Evolutionary conservation across 2,329 filamentous ascomycete species (phyloP).

Genomic region (Tolypocladium capitatum): DNA sequence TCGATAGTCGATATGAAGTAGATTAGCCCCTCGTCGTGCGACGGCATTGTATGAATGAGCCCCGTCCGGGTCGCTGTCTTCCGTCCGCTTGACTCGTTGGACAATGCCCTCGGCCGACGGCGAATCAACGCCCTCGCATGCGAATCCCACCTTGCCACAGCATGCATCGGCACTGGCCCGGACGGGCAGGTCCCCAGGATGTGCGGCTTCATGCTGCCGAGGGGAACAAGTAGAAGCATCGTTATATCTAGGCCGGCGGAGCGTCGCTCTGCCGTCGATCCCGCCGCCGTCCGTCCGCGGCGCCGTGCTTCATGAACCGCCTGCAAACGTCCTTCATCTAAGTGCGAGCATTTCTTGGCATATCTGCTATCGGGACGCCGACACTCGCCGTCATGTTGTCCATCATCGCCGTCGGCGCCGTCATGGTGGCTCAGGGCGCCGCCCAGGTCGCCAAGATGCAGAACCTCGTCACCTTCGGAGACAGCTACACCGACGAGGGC

Average conservation of each 20-base stretch:
- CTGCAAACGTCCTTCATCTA: background rate
- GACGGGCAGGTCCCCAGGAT: background rate
- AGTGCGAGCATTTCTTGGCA: background rate
- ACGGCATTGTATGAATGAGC: background rate
- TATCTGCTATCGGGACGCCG: background rate
- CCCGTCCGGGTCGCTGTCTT: background rate
- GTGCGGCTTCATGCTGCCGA: background rate
- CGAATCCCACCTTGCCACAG: background rate
- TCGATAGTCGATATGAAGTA: no score
- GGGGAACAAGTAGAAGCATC: background rate
- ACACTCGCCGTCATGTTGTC: background rate
- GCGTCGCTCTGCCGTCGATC: background rate
- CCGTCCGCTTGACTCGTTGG: background rate
- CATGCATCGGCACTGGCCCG: background rate
- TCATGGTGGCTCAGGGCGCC: background rate
- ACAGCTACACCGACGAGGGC: constrained; percentile 65
- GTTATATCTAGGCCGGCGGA: background rate
- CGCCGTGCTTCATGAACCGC: background rate
- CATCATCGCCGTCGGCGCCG: background rate
- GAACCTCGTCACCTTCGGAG: constrained; percentile 57
- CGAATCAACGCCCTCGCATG: background rate
- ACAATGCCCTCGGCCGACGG: background rate
- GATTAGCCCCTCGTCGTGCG: no score
- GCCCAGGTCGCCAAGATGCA: constrained; percentile 10
- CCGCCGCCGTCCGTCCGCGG: background rate